Conservation (phyloP, 306 rosid genomes). For the Hippophae rhamnoides region DNA sequence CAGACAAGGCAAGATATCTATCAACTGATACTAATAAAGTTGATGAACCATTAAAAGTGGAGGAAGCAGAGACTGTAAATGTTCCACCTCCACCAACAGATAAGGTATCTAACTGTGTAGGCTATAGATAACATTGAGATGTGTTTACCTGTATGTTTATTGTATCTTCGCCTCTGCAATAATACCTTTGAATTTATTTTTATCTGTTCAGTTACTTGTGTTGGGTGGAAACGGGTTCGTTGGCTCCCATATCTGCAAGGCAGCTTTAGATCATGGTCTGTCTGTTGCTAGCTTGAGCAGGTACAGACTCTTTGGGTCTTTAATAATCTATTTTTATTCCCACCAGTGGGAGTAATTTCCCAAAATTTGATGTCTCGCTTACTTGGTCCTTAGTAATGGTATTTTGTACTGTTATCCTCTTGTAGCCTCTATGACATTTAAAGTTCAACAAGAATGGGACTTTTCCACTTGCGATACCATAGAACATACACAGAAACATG, state of each 20-base stretch:
- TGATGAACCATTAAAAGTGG: conserved; percentile 72
- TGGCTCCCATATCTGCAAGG: conserved; percentile 83
- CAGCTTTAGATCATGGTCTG: conserved; percentile 64
- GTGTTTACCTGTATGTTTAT: not conserved
- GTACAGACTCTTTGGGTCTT: conserved; percentile 19
- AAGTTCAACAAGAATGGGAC: not conserved
- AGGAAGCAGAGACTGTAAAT: conserved; percentile 82
- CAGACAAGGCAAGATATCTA: conserved; percentile 41
- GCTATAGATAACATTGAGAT: not conserved
- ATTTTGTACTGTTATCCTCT: not conserved
- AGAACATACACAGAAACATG: no score
- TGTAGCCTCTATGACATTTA: not conserved
- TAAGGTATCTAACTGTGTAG: conserved; percentile 43
- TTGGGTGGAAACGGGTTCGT: conserved; percentile 98
- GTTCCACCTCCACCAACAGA: conserved; percentile 76
- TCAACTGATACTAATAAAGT: conserved; percentile 54
- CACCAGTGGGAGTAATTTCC: no score
- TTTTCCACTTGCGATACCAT: not conserved
- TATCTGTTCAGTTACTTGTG: conserved; percentile 64
- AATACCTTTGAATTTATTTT: conserved; percentile 15
- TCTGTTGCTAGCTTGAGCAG: conserved; percentile 88
- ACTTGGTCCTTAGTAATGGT: not conserved
- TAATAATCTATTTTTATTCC: not conserved
- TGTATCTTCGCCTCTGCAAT: conserved; percentile 4
- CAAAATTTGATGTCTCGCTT: not conserved